Base-by-base conservation (phyloP, 257 asterid genomes). In the Haberlea rhodopensis region DNA sequence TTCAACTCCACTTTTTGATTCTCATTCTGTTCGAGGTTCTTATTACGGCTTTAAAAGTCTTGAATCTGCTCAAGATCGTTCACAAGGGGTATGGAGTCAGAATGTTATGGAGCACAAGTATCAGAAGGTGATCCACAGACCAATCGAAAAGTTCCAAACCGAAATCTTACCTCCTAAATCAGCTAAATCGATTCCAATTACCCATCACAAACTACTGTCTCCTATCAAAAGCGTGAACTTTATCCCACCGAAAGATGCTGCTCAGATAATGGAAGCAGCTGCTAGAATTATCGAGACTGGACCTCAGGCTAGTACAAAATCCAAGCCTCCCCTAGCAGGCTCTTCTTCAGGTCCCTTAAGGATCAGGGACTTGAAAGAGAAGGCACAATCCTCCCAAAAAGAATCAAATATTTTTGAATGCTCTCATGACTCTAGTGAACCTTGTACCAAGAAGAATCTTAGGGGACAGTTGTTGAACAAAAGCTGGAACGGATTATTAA, bases 191-290 rank as follows among this genome's bases (percentile, higher is more conserved):
- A 84, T 94, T 52, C 95, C 97, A 37, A 67, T 82, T 31, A 85
- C 97, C 5, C 96, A 80, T 18, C 86, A 83, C 77, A 90, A 90
- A 73, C 96, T 88, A 79, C 78, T 87, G 6, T 94, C 99, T 46
- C 97, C 99, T 0, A 86, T 90, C 57, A 94, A 90, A 67, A 81
- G 95, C 18, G 76, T 73, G 19, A 76, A 61, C 40, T 79, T 56
- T 63, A 66, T 81, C 63, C 83, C 87, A 21, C 60, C 89, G 40
- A 77, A 80, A 65, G 85, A 86, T 75, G 96, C 90, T 46, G 96
- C 92, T 43, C 88, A 77, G 31, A 84, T 94, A 70, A 94, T 87
- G 97, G 99, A 86, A 78, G 89, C 87, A 62, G 99, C 97, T 48
- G 90, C 97, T 0, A 81, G 91, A 66, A 90, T 94, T 43, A 77